A percentile compares a stretch with the other conserved stretches of the same genome.
phyloP scores from a whole-genome alignment of 305 asterid species.

The Rubia tinctorum region DNA sequence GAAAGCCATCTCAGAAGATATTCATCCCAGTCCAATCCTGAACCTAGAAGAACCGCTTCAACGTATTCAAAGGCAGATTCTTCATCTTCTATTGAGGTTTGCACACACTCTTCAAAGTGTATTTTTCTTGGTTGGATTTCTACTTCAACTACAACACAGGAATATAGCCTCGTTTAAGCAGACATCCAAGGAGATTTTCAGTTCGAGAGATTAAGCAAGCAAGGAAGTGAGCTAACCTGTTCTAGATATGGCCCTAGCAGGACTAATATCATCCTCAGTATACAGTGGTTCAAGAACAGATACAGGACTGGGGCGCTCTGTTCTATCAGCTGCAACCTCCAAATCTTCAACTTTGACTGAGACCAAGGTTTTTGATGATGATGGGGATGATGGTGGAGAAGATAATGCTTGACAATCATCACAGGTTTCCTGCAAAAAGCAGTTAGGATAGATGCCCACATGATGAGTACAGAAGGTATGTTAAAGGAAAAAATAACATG shows the following conservation, averaged over 20 bases:
- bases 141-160: conserved; percentile 44
- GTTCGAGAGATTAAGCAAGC: conserved; percentile 4
- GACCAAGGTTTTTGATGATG: conserved; percentile 27
- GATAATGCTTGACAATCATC: conserved; percentile 36
- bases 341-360: conserved; percentile 42
- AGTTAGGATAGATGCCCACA: conserved; percentile 11
- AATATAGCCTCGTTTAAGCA: conserved; percentile 25
- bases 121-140: conserved; percentile 72
- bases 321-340: conserved; percentile 39
- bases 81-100: conserved; percentile 60
- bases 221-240: conserved; percentile 49
- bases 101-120: conserved; percentile 63
- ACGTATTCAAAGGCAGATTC: conserved; percentile 97
- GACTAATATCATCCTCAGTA: conserved; percentile 76
- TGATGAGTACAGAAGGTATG: conserved; percentile 6
- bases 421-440: conserved; percentile 39
- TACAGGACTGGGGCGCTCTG: conserved; percentile 80
- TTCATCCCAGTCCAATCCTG: conserved; percentile 93
- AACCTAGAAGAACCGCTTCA: conserved; percentile 92
- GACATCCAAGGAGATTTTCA: not conserved
- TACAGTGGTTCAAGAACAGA: conserved; percentile 88
- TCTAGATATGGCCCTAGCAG: conserved; percentile 51
- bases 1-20: conserved; percentile 79
- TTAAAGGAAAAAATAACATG: not conserved
- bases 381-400: conserved; percentile 40